Evolutionary conservation across 2,329 filamentous ascomycete species (phyloP), one percentile per base, ranked within the genome.

Genomic region (Colletotrichum eleusines): DNA sequence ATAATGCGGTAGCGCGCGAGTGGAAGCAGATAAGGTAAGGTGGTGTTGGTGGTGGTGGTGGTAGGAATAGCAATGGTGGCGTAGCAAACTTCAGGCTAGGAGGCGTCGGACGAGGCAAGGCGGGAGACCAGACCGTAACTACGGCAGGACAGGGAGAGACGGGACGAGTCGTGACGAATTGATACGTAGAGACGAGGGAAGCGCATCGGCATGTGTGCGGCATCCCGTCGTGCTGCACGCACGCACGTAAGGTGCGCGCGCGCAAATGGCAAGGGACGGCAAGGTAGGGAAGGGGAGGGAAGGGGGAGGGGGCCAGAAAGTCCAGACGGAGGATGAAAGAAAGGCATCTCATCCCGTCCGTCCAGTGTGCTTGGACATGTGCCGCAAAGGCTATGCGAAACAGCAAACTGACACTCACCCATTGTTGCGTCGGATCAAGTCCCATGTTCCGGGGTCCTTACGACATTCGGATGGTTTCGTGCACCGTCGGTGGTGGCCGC

Each of bases 391-490:
- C 58, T 62, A 64, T 31, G 18, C 16, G n/a, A 20, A 62, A 54
- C 60, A 35, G 63, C 35, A 69, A 48, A 35, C 42, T 48, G 44
- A 55, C 71, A 80, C 78, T 80, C 74, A 80, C 78, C 78, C 78
- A 80, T 80, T 76, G 71, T 80, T 74, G 77, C 75, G 75, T 77
- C 71, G 74, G 74, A 69, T 74, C 76, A 72, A 78, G 73, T 76
- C 78, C 76, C 78, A 80, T 80, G 76, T 74, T 79, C 77, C 67
- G 69, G 64, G 73, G 20, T 33, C 74, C 74, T 74, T 72, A 74
- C 73, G 71, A 66, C 73, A 75, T 74, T 66, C 66, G 67, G n/a
- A 59, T 42, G 31, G 59, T 64, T 44, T 38, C 26, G 54, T 72
- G 60, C 48, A 63, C 60, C 66, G 60, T 71, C 55, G 26, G 54